phyloP scores from a whole-genome alignment of 495 filamentous ascomycete genomes.

The Aspergillus sclerotiicarbonarius region DNA sequence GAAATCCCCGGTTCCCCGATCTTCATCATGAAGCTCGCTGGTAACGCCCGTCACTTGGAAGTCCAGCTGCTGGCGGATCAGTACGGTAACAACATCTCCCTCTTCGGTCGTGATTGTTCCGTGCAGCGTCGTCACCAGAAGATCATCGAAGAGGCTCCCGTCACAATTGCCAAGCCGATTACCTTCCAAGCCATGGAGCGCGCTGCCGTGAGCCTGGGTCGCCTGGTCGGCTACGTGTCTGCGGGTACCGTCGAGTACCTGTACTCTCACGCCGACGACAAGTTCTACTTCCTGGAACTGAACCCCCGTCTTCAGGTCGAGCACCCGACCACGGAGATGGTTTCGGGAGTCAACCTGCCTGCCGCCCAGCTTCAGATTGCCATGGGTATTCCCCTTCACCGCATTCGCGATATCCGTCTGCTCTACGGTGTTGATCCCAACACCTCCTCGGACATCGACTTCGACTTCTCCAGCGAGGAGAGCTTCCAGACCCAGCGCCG shows the following conservation, averaged over 20 bases:
- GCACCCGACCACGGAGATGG: slow-evolving; percentile 99
- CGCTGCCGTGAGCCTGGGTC: slow-evolving; percentile 89
- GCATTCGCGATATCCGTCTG: slow-evolving; percentile 92
- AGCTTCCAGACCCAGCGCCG: slow-evolving; percentile 83
- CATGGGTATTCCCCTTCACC: slow-evolving; percentile 95
- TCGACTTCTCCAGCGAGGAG: slow-evolving; percentile 86
- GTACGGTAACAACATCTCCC: slow-evolving; percentile 99
- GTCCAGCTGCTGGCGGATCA: slow-evolving; percentile 97
- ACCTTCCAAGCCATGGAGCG: slow-evolving; percentile 98
- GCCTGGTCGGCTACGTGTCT: slow-evolving; percentile 95
- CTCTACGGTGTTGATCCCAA: slow-evolving; percentile 95
- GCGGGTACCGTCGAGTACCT: slow-evolving; percentile 99
- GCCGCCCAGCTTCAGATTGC: slow-evolving; percentile 97
- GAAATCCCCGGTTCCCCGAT: slow-evolving; percentile 99
- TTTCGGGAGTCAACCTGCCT: slow-evolving; percentile 94
- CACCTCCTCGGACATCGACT: slow-evolving; percentile 84
- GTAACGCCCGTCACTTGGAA: slow-evolving; percentile 94
- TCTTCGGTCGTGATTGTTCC: slow-evolving; percentile 98
- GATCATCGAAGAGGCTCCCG: slow-evolving; percentile 98
- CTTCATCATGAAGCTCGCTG: slow-evolving; percentile 99
- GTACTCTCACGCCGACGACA: slow-evolving; percentile 96
- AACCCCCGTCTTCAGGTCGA: slow-evolving; percentile 99
- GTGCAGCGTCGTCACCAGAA: slow-evolving; percentile 99
- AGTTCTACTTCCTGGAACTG: slow-evolving; percentile 98
- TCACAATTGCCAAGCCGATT: slow-evolving; percentile 82